Evolutionary conservation across 345 rosid species (phyloP), one percentile per base, ranked within the genome.

Genomic region (Anacardium occidentale): DNA sequence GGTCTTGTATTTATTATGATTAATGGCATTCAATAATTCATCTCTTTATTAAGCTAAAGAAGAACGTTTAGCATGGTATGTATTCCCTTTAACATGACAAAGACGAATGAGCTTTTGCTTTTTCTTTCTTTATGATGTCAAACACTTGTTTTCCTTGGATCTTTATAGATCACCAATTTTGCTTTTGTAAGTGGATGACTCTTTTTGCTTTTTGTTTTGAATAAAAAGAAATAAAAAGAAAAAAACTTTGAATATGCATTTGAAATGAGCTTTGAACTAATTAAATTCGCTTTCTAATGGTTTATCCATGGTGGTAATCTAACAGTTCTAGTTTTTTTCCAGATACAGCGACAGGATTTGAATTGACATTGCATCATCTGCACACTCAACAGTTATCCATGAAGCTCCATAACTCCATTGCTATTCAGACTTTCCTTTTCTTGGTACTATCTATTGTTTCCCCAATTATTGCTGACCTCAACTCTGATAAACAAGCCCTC

Each of bases 401-500:
- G 83, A 74, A 76, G 81, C 69, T 80, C 56, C 73, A 47, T 26
- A 78, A 63, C 44, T 79, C 66, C 60, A 7, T 47, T 24, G 63
- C 70, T 32, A 61, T 62, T 51, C 77, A 32, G 69, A n/a, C 67
- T 72, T 75, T 81, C 78, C 78, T 75, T 48, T 64, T 75, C 76
- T 53, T 69, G 20, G 8, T 64, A 37, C 29, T 71, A 10, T 70
- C 24, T 32, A 66, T 34, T 71, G 11, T 56, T 50, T 69, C 79
- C 7, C 40, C 45, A 6, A 69, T 72, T 48, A 47, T 70, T 62
- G 77, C 85, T 11, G 86, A 86, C 78, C 81, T 84, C 72, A 81
- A 77, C 34, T 79, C 88, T 52, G 93, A 89, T 53, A 74, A 62
- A 69, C 83, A 86, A 81, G 88, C 90, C 13, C 88, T 89, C 22